Percentiles rank a stretch among this genome's conserved stretches.
Evolutionary conservation across 1,284 basidiomycete genomes (phyloP).

Genomic region (Fomitopsis betulina): DNA sequence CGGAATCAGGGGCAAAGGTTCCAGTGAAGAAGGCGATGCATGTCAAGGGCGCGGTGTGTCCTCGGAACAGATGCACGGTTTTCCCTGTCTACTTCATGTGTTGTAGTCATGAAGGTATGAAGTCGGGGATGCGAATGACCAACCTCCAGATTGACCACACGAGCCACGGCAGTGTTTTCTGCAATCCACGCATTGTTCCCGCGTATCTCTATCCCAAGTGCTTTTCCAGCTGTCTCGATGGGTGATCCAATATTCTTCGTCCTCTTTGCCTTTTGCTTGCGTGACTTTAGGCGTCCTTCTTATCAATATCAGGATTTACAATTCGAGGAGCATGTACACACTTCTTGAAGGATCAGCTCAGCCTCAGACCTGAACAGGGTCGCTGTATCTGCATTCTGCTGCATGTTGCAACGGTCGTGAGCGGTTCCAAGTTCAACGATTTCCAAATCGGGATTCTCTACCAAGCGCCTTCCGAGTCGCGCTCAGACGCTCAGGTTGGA

Average conservation of each 20-base stretch:
- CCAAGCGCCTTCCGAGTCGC: neutral
- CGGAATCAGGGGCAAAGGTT: slow-evolving; percentile 29
- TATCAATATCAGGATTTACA: neutral
- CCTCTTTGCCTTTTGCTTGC: slow-evolving; percentile 68
- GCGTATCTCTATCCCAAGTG: slow-evolving; percentile 64
- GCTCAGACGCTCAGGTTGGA: neutral
- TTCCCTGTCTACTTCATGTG: slow-evolving; percentile 55
- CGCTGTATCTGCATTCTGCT: slow-evolving; percentile 19
- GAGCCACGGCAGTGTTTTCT: slow-evolving; percentile 74
- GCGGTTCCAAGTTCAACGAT: neutral
- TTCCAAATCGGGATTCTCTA: slow-evolving; percentile 1
- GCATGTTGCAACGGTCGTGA: neutral
- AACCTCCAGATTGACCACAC: slow-evolving; percentile 76
- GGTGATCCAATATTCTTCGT: slow-evolving; percentile 73
- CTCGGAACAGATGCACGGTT: slow-evolving; percentile 69
- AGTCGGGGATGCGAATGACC: slow-evolving; percentile 10
- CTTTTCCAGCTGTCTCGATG: slow-evolving; percentile 70
- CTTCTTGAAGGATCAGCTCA: slow-evolving; percentile 67
- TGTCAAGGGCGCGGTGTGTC: slow-evolving; percentile 86
- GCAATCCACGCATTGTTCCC: slow-evolving; percentile 77
- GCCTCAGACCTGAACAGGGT: slow-evolving; percentile 69
- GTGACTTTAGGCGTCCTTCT: slow-evolving; percentile 38
- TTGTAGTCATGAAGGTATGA: neutral
- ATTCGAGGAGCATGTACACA: slow-evolving; percentile 26
- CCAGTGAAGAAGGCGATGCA: slow-evolving; percentile 63